Evolutionary conservation across 352 stramenopile species (phyloP), one percentile per base, ranked within the genome.

Genomic region (Pythium sp.): DNA sequence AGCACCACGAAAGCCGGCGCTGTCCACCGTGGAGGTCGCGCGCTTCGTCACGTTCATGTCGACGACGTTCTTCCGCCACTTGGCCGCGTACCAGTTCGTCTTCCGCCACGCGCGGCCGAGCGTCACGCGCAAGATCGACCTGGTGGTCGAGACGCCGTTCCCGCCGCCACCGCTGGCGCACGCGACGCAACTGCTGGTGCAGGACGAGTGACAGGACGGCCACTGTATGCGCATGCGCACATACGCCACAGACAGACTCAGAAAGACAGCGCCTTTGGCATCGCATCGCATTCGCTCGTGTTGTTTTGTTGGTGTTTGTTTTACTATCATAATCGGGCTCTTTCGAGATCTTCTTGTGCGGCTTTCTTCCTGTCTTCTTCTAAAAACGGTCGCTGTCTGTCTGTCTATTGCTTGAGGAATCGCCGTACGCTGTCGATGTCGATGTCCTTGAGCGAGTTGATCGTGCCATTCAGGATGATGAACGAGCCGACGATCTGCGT

Each of bases 401-500:
- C 18, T 47, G 20, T 54, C n/a, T 51, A 60, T 28, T 71, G 26
- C 57, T 58, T 72, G 36, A 92, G 74, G 59, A 86, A 69, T 11
- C 74, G 72, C 63, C 75, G 80, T 41, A 92, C 67, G 53, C 75
- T 84, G 30, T 78, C 69, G 20, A 91, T 57, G 70, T 93, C 80
- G 41, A 95, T 70, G 58, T 92, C 87, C 74, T 93, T 92, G 64
- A 95, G 79, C 56, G 87, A 93, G 76, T 97, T 96, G 74, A 97
- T 97, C 38, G 91, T 96, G 64, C 91, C 89, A 79, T 98, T 98
- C 71, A 98, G 86, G 69, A 98, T 98, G 69, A 97, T 95, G 67
- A 98, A 98, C 61, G 90, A 97, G 47, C 92, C 92, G 51, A 95
- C 90, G 66, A 98, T 98, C 81, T 98, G 90, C 70, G 87, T 89